Percentiles rank a stretch among this genome's conserved stretches.
phyloP scores from a whole-genome alignment of 2,329 filamentous ascomycete genomes.

The Trichoderma cornu-damae region DNA sequence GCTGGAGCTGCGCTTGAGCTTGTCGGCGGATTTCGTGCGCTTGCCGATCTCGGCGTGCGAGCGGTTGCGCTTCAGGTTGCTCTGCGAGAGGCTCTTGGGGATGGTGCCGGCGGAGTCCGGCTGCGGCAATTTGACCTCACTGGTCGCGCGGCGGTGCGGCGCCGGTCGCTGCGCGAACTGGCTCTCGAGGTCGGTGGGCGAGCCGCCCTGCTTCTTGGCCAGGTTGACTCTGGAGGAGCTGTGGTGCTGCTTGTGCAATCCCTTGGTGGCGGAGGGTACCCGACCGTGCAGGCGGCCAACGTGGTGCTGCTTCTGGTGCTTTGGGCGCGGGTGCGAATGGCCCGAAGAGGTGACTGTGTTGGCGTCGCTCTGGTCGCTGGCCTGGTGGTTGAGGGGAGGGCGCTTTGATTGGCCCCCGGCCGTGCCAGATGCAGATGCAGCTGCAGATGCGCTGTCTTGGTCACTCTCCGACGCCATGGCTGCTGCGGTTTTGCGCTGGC shows the following conservation, averaged over 20 bases:
- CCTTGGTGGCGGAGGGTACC: slow-evolving; percentile 51
- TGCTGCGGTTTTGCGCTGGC: slow-evolving; percentile 15
- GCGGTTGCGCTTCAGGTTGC: slow-evolving; percentile 55
- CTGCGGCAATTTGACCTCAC: slow-evolving; percentile 47
- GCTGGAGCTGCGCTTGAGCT: slow-evolving; percentile 50
- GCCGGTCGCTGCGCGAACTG: slow-evolving; percentile 28
- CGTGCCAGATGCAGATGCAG: slow-evolving; percentile 19
- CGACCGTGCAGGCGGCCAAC: slow-evolving; percentile 47
- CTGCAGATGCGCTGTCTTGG: slow-evolving; percentile 40
- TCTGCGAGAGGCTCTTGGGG: slow-evolving; percentile 51
- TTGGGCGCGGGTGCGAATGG: slow-evolving; percentile 26
- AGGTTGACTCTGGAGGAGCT: slow-evolving; percentile 34
- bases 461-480: slow-evolving; percentile 44
- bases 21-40: slow-evolving; percentile 46
- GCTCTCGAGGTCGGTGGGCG: slow-evolving; percentile 31
- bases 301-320: slow-evolving; percentile 33
- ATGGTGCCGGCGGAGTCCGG: slow-evolving; percentile 42
- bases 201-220: slow-evolving; percentile 41
- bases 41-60: slow-evolving; percentile 54
- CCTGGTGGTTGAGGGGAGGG: slow-evolving; percentile 36
- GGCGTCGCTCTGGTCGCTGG: slow-evolving; percentile 31
- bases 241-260: slow-evolving; percentile 40
- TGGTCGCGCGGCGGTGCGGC: slow-evolving; percentile 45
- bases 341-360: slow-evolving; percentile 24
- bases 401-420: slow-evolving; percentile 53